Evolutionary conservation across 345 rosid genomes (phyloP).

Genomic region (Cardamine resedifolia): DNA sequence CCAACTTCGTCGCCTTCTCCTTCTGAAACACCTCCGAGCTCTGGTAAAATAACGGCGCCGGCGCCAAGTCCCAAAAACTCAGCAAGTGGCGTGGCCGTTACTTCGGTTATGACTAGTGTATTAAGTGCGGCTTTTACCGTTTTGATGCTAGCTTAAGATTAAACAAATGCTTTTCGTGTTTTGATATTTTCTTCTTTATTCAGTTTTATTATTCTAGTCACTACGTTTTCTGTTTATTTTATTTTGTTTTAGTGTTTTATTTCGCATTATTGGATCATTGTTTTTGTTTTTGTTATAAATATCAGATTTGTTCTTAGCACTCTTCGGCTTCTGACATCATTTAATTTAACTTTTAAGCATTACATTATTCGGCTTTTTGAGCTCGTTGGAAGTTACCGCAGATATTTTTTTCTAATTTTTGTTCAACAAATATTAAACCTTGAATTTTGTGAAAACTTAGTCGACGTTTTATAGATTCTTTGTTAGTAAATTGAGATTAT

Average conservation of each 20-base stretch:
- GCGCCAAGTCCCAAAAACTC: conserved; percentile 26
- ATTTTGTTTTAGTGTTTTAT: background rate
- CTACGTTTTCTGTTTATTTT: background rate
- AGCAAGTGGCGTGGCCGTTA: conserved; percentile 5
- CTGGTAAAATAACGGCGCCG: conserved; percentile 9
- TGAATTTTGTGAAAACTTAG: background rate
- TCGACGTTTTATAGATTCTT: background rate
- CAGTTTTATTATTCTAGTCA: background rate
- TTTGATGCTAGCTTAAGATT: conserved; percentile 19
- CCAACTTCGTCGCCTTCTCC: conserved; percentile 19
- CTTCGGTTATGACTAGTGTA: conserved; percentile 23
- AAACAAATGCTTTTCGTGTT: background rate
- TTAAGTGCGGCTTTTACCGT: background rate
- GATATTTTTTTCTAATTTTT: background rate
- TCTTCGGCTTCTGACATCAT: too few species aligned
- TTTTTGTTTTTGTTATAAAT: background rate
- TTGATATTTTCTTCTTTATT: background rate
- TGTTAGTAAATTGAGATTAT: background rate
- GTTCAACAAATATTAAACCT: background rate
- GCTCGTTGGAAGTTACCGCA: background rate
- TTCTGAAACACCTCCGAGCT: conserved; percentile 9
- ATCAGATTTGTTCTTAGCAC: background rate
- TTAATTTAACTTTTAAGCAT: background rate
- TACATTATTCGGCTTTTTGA: background rate
- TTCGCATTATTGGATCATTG: background rate